Conservation (phyloP, 2,329 filamentous ascomycete species). For the Lojkania enalia region DNA sequence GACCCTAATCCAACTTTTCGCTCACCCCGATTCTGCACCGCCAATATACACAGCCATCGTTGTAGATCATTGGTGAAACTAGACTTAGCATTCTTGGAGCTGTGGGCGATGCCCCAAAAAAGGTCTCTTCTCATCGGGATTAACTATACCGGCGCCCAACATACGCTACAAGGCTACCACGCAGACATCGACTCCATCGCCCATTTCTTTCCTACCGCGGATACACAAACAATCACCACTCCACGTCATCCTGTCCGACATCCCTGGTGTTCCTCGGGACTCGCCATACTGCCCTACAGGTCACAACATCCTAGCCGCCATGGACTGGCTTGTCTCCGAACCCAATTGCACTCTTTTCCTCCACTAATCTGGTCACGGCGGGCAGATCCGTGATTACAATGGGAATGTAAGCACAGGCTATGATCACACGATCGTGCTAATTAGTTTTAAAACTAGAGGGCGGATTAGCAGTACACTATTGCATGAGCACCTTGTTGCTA, state of each 20-base stretch:
- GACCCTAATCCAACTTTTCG: too few species aligned
- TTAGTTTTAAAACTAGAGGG: conserved; percentile 56
- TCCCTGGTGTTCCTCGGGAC: conserved; percentile 30
- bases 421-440: conserved; percentile 59
- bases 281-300: conserved; percentile 45
- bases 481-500: conserved; percentile 57
- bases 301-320: conserved; percentile 56
- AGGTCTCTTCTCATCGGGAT: conserved; percentile 60
- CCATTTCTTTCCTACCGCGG: conserved; percentile 51
- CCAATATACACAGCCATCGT: too few species aligned
- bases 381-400: conserved; percentile 55
- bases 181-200: conserved; percentile 55
- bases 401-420: conserved; percentile 40
- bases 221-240: conserved; percentile 46
- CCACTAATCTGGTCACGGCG: conserved; percentile 63
- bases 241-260: conserved; percentile 53
- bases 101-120: conserved; percentile 26
- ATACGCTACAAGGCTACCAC: conserved; percentile 54
- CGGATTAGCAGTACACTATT: conserved; percentile 58
- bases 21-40: too few species aligned
- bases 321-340: conserved; percentile 61
- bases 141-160: conserved; percentile 53
- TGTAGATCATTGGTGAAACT: too few species aligned
- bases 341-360: conserved; percentile 59
- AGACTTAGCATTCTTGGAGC: too few species aligned